Conservation (phyloP, 371 early-diverging fungal genomes). For the Dentiscutata heterogama region DNA sequence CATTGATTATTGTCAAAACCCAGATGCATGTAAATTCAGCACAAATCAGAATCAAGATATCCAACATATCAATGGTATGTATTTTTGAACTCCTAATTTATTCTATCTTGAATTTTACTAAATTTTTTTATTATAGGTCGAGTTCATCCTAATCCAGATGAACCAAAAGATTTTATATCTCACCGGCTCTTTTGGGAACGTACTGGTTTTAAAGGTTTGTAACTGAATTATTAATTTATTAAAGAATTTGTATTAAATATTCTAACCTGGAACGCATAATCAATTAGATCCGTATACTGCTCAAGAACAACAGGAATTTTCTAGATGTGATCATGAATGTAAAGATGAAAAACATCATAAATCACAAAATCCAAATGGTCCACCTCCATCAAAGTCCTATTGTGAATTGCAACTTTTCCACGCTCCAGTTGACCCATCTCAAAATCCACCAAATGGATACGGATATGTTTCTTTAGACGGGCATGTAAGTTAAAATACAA, state of each 20-base stretch:
- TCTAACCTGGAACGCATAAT: no score
- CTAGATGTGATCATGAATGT: constrained; percentile 44
- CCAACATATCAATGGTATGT: constrained; percentile 38
- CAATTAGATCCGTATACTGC: constrained; percentile 38
- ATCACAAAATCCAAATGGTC: no score
- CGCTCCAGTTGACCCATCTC: background rate
- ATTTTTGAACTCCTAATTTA: background rate
- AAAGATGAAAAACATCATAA: constrained; percentile 14
- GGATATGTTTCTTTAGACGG: constrained; percentile 46
- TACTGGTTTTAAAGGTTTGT: constrained; percentile 35
- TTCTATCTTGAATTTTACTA: no score
- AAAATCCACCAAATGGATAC: background rate
- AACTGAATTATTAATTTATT: no score
- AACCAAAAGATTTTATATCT: constrained; percentile 27
- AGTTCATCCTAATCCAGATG: constrained; percentile 29
- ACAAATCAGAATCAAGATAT: background rate
- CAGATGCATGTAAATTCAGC: background rate
- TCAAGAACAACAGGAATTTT: constrained; percentile 28
- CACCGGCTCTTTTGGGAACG: constrained; percentile 40
- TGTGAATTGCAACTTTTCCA: constrained; percentile 35
- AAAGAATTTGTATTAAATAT: no score
- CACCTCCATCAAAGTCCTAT: constrained; percentile 12
- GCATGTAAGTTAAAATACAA: background rate
- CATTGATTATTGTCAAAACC: constrained; percentile 41
- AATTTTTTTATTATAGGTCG: background rate